Conservation (phyloP, 2,329 filamentous ascomycete genomes). For the Fusarium heterosporum region DNA sequence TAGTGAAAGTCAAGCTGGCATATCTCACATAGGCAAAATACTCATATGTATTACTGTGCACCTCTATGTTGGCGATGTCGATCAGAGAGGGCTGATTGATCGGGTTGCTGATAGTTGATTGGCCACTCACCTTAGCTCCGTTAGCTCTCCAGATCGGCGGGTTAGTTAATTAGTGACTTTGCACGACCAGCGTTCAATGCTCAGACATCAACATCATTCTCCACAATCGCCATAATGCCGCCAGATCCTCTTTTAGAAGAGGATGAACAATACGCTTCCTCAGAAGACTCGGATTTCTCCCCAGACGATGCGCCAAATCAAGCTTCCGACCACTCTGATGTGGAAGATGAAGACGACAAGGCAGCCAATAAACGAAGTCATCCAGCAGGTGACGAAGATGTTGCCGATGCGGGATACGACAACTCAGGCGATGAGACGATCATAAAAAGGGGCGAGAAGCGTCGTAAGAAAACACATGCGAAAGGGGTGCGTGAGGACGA, state of each 20-base stretch:
- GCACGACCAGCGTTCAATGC: slow-evolving; percentile 3
- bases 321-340: slow-evolving; percentile 63
- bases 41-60: not conserved
- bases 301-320: slow-evolving; percentile 65
- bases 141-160: slow-evolving; percentile 20
- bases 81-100: not conserved
- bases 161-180: not conserved
- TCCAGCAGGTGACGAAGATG: slow-evolving; percentile 36
- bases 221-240: slow-evolving; percentile 54
- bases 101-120: slow-evolving; percentile 28
- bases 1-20: not conserved
- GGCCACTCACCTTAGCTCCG: slow-evolving; percentile 25
- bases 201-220: slow-evolving; percentile 2
- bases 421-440: slow-evolving; percentile 80
- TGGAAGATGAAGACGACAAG: slow-evolving; percentile 55
- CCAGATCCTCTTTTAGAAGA: slow-evolving; percentile 58
- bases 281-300: slow-evolving; percentile 79
- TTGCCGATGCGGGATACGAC: slow-evolving; percentile 65
- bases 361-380: slow-evolving; percentile 43
- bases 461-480: slow-evolving; percentile 58
- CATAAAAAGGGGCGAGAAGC: slow-evolving; percentile 71
- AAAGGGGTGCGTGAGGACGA: slow-evolving; percentile 57
- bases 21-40: not conserved
- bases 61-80: not conserved
- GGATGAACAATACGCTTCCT: slow-evolving; percentile 73